Evolutionary conservation across 108 stramenopile genomes (phyloP), one percentile per base, ranked within the genome.

Genomic region (Schizochytrium sp.): DNA sequence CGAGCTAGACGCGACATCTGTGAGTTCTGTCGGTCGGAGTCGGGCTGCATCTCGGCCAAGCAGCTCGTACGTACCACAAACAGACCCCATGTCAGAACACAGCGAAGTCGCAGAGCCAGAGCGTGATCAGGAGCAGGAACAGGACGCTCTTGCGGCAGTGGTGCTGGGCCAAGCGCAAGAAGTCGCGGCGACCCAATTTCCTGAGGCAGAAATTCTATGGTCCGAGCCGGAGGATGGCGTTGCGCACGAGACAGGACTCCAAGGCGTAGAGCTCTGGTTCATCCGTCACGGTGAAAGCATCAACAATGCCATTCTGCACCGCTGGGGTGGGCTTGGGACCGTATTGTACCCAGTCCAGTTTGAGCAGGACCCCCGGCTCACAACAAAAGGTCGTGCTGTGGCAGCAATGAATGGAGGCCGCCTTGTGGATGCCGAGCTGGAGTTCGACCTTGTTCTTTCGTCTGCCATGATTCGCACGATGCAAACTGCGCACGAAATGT

Each of bases 241-340:
- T 18, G 63, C 63, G 10, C 8, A 18, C 14, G 41, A 69, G 41
- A 10, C 25, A 8, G 63, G 63, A 41, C 63, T 69, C 8, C 34
- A 69, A 18, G 63, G 63, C 41, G 51, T 83, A 16, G 76, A 83
- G 51, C 76, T 83, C 76, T 83, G 76, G 76, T 83, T 83, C 28
- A 28, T 83, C 25, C 45, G 76, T 6, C 76, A 83, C 28, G 76
- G 76, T 12, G 76, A 83, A 23, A 53, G 48, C 76, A 83, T 25
- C 19, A 83, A 83, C 76, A 83, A 83, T 28, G 48, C 48, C 6
- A 53, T 83, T 18, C 25, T 83, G 51, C 45, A 83, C 51, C 23
- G 48, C 76, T 47, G 48, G 51, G 76, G 76, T 45, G 76, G 76
- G 0, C 76, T 83, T 6, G 51, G 51, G 51, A 28, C 76, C 10